Evolutionary conservation across 2,329 filamentous ascomycete genomes (phyloP).

Genomic region (Dothiorella sarmentorum): DNA sequence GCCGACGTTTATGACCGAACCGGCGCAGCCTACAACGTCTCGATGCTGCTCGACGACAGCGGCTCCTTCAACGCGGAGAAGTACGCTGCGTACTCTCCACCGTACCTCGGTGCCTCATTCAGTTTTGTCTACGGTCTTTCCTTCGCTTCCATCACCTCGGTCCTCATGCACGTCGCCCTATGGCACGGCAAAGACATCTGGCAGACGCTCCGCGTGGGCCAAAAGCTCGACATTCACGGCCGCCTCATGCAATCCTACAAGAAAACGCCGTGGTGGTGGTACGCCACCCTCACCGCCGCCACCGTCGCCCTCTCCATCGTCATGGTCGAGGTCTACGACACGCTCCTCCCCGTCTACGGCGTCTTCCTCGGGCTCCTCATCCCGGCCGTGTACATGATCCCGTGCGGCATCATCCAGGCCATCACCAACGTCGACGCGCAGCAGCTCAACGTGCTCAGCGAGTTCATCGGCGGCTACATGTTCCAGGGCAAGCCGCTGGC

Average conservation of each 20-base stretch:
- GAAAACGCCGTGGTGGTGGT: conserved; percentile 37
- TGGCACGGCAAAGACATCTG: conserved; percentile 35
- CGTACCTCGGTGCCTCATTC: conserved; percentile 38
- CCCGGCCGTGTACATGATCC: conserved; percentile 12
- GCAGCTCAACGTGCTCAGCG: conserved; percentile 56
- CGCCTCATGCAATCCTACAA: conserved; percentile 32
- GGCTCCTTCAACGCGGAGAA: conserved; percentile 33
- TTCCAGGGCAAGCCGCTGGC: conserved; percentile 66
- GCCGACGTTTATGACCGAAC: conserved; percentile 63
- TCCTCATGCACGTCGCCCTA: conserved; percentile 38
- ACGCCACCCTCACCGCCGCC: conserved; percentile 52
- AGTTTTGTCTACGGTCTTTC: conserved; percentile 37
- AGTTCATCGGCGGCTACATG: conserved; percentile 65
- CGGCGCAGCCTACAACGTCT: conserved; percentile 61
- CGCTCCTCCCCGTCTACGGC: conserved; percentile 13
- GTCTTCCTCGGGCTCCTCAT: conserved; percentile 11
- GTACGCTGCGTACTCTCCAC: conserved; percentile 40
- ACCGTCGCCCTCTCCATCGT: conserved; percentile 36
- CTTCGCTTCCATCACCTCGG: conserved; percentile 28
- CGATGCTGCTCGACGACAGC: conserved; percentile 29
- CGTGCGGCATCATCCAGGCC: conserved; percentile 17
- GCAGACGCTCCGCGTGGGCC: conserved; percentile 15
- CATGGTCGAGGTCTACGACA: conserved; percentile 14
- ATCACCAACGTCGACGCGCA: conserved; percentile 18
- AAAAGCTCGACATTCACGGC: conserved; percentile 32